phyloP scores from a whole-genome alignment of 805 yeast genomes.

The Hermanozyma aechmeae region DNA sequence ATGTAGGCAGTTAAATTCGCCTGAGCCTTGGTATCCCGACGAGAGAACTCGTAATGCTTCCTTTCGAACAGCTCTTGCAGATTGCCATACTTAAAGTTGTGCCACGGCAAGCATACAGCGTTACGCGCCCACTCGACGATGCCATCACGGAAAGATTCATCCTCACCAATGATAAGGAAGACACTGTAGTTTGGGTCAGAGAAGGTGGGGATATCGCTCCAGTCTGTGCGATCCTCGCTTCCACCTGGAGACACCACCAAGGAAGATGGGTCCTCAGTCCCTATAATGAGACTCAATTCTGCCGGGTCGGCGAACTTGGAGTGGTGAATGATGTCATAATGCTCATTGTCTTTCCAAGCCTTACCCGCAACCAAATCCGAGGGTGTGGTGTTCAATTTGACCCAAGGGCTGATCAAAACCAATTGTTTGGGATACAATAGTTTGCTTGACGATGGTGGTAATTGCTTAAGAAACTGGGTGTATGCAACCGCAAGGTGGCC shows the following conservation, averaged over 20 bases:
- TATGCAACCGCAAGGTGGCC: conserved; percentile 25
- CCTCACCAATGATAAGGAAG: conserved; percentile 30
- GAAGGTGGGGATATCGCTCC: conserved; percentile 24
- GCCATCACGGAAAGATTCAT: conserved; percentile 33
- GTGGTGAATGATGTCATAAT: conserved; percentile 6
- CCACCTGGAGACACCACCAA: conserved; percentile 17
- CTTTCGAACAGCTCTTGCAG: conserved; percentile 11
- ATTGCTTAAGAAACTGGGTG: conserved; percentile 17
- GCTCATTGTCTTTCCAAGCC: conserved; percentile 6
- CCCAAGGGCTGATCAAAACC: conserved; percentile 31
- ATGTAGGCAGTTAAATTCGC: conserved; percentile 12
- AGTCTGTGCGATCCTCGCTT: conserved; percentile 14
- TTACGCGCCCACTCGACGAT: conserved; percentile 27
- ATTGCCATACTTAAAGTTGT: conserved; percentile 15
- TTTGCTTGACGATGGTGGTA: too few relatives aligned
- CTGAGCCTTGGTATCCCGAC: conserved; percentile 7
- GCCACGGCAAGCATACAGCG: too few relatives aligned
- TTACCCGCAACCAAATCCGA: conserved; percentile 17
- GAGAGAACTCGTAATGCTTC: conserved; percentile 14
- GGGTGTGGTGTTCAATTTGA: conserved; percentile 15
- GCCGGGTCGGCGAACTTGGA: conserved; percentile 3
- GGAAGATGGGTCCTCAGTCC: conserved; percentile 8
- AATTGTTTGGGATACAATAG: conserved; percentile 17
- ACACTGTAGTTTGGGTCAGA: conserved; percentile 16
- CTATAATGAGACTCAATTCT: conserved; percentile 5